Base-by-base conservation (phyloP, 2,329 filamentous ascomycete genomes). In the Phialocephala subalpina region DNA sequence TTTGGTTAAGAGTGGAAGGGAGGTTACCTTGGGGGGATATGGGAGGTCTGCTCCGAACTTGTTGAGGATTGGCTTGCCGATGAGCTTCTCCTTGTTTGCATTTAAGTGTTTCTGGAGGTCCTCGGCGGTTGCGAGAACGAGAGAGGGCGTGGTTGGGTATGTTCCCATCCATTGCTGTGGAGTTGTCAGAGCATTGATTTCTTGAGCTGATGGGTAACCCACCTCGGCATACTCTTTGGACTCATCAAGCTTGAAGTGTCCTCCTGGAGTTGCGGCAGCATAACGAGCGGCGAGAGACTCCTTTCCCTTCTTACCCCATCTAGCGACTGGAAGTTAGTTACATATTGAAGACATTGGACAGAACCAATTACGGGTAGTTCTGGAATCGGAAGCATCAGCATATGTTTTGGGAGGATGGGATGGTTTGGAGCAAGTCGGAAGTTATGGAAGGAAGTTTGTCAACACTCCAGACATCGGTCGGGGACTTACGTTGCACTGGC, bases 101-200 rank as follows among this genome's bases (percentile, higher is more conserved):
- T 90, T 83, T 36, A 94, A 79, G 18, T 91, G 84, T 25, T 90
- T 84, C 68, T 87, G 84, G 1, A 94, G 84, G 33, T 85, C 80
- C 74, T 92, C 86, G 33, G 87, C 88, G 0, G 86, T 90, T 25
- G 82, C 80, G 18, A 91, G 79, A 1, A 91, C 81, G 62, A 87
- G 86, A 1, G 89, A 91, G 0, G 90, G 90, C 29, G 90, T 85
- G 45, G 87, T 87, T 0, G 90, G 90, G 74, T 94, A 93, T 53
- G 91, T 92, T 90, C 91, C 81, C 84, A 90, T 87, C 79, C 64
- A 60, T 69, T 80, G 56, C 67, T 67, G 16, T 66, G 25, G 64
- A 86, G 75, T 35, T 4, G n/a, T 38, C 38, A 53, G 14, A 45
- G 35, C 49, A 53, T 33, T 12, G 14, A 11, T 16, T 11, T 53